Percentiles rank a stretch among this genome's conserved stretches.
Evolutionary conservation across 2,329 filamentous ascomycete genomes (phyloP).

Genomic region (Aspergillus fijiensis): DNA sequence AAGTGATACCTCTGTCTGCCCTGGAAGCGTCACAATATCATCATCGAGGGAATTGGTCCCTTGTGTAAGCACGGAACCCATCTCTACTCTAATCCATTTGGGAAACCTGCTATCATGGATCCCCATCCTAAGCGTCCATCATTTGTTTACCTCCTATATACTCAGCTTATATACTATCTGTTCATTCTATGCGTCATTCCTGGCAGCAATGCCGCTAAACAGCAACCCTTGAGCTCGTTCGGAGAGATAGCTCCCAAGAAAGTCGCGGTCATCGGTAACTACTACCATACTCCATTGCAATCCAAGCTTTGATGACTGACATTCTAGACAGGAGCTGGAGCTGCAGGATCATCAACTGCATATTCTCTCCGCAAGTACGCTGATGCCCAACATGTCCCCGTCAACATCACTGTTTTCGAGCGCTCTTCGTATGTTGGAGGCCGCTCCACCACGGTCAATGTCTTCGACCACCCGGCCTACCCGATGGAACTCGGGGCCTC

Average conservation of each 20-base stretch:
- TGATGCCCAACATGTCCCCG: constrained; percentile 54
- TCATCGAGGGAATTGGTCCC: background rate
- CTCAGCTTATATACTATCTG: constrained; percentile 14
- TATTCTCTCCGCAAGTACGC: constrained; percentile 78
- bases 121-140: background rate
- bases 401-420: constrained; percentile 89
- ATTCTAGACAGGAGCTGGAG: constrained; percentile 69
- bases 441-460: constrained; percentile 79
- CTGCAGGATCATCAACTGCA: constrained; percentile 81
- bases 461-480: constrained; percentile 64
- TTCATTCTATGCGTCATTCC: constrained; percentile 18
- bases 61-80: background rate
- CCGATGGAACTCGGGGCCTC: constrained; percentile 86
- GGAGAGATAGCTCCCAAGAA: constrained; percentile 25
- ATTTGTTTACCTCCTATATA: constrained; percentile 1
- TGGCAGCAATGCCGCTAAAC: constrained; percentile 22
- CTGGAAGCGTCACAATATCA: background rate
- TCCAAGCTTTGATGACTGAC: constrained; percentile 9
- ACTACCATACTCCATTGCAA: constrained; percentile 3
- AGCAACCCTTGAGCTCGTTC: constrained; percentile 24
- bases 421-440: constrained; percentile 75
- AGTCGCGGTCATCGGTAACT: constrained; percentile 38
- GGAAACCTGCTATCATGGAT: constrained; percentile 9
- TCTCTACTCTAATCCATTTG: background rate
- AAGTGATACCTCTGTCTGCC: background rate